These are phyloP conservation scores for Clarireedia paspali DNA, from an alignment of 2,329 filamentous ascomycete genomes.

Conservation along the genomic window DNA sequence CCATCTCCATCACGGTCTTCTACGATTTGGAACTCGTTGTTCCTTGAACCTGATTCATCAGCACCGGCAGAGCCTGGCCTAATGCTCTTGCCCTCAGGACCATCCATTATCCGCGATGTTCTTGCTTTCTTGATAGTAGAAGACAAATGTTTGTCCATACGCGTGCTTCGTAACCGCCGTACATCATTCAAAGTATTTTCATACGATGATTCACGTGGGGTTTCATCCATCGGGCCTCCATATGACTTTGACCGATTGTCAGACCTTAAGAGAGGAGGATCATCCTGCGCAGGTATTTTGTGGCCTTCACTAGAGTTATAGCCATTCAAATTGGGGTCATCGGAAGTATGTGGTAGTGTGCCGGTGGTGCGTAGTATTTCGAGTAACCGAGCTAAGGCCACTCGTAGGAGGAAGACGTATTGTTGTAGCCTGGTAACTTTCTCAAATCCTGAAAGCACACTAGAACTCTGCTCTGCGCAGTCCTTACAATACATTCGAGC, in stretches of 20 bases:
- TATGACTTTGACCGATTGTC: constrained; percentile 70
- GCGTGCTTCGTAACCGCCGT: constrained; percentile 80
- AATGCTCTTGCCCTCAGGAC: constrained; percentile 60
- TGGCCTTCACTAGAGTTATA: constrained; percentile 62
- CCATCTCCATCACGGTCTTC: constrained; percentile 67
- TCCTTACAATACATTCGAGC: constrained; percentile 63
- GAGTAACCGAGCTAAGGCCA: constrained; percentile 82
- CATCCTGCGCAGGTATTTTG: constrained; percentile 40
- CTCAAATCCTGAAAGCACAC: constrained; percentile 53
- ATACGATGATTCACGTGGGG: constrained; percentile 65
- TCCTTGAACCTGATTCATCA: constrained; percentile 44
- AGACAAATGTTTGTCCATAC: constrained; percentile 88
- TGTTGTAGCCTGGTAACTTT: constrained; percentile 82
- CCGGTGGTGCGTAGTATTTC: constrained; percentile 80
- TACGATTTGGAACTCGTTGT: constrained; percentile 65
- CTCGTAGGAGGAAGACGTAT: constrained; percentile 86
- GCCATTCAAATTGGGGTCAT: constrained; percentile 60
- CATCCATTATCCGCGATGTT: constrained; percentile 87
- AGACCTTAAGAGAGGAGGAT: constrained; percentile 48
- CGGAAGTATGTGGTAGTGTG: constrained; percentile 66
- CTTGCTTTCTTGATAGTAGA: constrained; percentile 87
- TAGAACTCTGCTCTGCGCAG: constrained; percentile 53
- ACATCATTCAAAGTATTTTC: constrained; percentile 97
- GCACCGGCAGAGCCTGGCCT: constrained; percentile 66
- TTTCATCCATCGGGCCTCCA: constrained; percentile 52